Evolutionary conservation across 306 rosid genomes (phyloP), one percentile per base, ranked within the genome.

Genomic region (Vicia villosa): DNA sequence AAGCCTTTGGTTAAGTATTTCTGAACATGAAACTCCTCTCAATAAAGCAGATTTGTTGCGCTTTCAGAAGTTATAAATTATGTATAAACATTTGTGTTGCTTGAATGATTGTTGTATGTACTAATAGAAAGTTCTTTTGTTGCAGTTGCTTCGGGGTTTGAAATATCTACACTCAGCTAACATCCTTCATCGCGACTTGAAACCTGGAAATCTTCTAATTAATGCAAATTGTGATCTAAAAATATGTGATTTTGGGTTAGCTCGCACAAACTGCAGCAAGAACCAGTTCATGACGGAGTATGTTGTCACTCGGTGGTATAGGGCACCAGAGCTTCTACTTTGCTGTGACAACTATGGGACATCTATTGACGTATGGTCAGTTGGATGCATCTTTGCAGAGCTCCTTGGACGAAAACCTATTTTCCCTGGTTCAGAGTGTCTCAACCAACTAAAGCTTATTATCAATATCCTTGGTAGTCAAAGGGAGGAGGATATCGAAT

Each of bases 271-370:
- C 80, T 83, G 86, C 15, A 88, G 83, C 51, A 90, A 90, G 80
- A 87, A 84, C 76, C 93, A 92, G 82, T 92, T 92, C 79, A 89
- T 90, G 98, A 92, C 98, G 0, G 98, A 92, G 83, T 92, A 92
- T 57, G 98, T 92, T 13, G 98, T 92, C 66, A 92, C 98, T 47
- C 87, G 98, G 69, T 92, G 98, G 98, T 92, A 92, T 70, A 79
- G 98, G 67, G 96, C 98, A 50, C 98, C 98, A 4, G 96, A 92
- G 79, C 91, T 92, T 45, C 88, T 92, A 38, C 96, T 92, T 16
- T 90, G 96, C 82, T 92, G 98, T 55, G 98, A 92, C 84, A 86
- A 90, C 75, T 93, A 90, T 8, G 96, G 91, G 43, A 88, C 91
- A 19, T 83, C 98, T 11, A 93, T 93, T 64, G 98, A 93, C 78